Evolutionary conservation across 2,329 filamentous ascomycete species (phyloP).

Genomic region (Aspergillus sojae): DNA sequence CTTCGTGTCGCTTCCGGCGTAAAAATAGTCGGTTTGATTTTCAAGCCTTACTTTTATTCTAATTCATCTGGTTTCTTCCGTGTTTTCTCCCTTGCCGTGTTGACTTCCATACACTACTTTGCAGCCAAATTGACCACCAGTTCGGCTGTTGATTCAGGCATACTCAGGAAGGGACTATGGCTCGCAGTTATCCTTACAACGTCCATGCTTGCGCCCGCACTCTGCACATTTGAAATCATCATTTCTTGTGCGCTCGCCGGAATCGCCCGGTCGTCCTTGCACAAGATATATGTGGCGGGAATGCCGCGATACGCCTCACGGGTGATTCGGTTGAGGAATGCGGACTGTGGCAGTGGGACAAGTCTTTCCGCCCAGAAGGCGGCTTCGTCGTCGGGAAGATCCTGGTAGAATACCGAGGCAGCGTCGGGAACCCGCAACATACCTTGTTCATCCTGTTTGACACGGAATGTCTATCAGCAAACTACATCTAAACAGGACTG

Average conservation of each 20-base stretch:
- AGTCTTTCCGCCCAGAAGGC: background rate
- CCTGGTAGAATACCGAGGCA: background rate
- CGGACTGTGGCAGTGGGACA: background rate
- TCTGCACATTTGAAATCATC: background rate
- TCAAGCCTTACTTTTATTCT: background rate
- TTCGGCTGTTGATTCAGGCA: background rate
- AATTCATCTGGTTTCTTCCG: background rate
- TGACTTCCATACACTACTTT: background rate
- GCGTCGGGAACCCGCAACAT: background rate
- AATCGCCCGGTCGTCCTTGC: background rate
- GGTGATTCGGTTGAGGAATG: background rate
- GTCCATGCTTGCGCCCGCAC: background rate
- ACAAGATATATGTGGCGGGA: background rate
- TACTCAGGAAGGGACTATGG: background rate
- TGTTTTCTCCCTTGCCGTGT: background rate
- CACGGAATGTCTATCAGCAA: background rate
- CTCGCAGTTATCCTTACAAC: background rate
- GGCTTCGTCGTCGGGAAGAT: background rate
- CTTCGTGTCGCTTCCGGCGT: background rate
- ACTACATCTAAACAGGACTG: background rate
- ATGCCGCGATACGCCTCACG: background rate
- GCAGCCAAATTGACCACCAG: background rate
- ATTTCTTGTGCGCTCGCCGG: background rate
- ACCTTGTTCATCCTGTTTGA: background rate
- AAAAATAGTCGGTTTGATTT: background rate